phyloP scores from a whole-genome alignment of 108 stramenopile genomes.

The Skeletonema marinoi region DNA sequence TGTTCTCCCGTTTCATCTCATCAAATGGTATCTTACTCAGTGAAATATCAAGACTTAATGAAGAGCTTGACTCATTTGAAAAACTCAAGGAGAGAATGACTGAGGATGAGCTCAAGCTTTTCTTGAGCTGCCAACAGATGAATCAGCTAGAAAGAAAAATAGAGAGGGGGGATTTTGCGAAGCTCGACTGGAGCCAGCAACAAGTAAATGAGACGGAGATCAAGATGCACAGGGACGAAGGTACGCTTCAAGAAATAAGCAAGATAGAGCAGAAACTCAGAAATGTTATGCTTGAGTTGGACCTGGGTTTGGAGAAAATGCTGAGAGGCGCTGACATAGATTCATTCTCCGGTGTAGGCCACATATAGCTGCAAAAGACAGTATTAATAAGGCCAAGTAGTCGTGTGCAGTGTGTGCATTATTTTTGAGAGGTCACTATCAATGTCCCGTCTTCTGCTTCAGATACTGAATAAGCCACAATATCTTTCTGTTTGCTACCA shows the following conservation, averaged over 20 bases:
- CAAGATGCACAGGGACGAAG: no score
- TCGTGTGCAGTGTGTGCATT: not conserved
- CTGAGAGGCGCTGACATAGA: not conserved
- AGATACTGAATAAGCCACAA: slow-evolving; percentile 30
- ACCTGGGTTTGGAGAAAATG: not conserved
- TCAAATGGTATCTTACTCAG: not conserved
- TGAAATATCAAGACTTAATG: not conserved
- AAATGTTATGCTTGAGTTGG: not conserved
- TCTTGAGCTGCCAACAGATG: not conserved
- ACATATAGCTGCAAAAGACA: no score
- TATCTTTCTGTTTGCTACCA: slow-evolving; percentile 41
- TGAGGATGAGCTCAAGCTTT: not conserved
- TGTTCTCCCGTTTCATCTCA: not conserved
- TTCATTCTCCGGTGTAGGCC: not conserved
- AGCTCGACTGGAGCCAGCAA: no score
- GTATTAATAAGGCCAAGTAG: not conserved
- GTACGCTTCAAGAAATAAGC: no score
- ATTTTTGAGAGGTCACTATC: not conserved
- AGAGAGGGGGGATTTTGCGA: no score
- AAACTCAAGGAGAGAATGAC: no score
- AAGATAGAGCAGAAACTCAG: no score
- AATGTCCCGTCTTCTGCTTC: slow-evolving; percentile 38
- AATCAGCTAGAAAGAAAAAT: not conserved
- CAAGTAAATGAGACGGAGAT: no score
- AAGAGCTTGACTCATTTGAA: not conserved